A percentile compares a stretch with the other conserved stretches of the same genome.
Evolutionary conservation across 306 rosid genomes (phyloP).

Genomic region (Sechiopsis laciniata): DNA sequence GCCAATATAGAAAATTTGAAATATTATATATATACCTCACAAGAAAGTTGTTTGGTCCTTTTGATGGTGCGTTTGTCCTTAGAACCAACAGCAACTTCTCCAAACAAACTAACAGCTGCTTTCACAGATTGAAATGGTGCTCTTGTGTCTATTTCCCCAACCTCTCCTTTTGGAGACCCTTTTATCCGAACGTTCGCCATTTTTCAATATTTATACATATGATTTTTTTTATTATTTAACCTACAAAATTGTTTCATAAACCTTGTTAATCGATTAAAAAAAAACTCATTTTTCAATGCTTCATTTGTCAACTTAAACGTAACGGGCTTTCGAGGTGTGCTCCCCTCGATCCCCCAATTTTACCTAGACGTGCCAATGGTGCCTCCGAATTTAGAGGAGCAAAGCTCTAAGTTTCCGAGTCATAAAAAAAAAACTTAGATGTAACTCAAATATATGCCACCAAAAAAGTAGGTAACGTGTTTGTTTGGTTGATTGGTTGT

Average conservation of each 20-base stretch:
- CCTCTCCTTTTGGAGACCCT: conserved; percentile 63
- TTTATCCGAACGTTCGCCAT: conserved; percentile 38
- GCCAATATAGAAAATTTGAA: no score
- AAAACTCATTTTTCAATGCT: not conserved
- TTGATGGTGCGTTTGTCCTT: conserved; percentile 25
- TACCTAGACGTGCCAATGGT: no score
- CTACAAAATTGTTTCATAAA: conserved; percentile 15
- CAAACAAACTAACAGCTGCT: conserved; percentile 82
- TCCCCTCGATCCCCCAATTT: no score
- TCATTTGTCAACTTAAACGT: no score
- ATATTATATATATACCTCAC: conserved; percentile 7
- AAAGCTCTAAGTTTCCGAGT: no score
- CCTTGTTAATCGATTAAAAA: not conserved
- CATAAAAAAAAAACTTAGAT: no score
- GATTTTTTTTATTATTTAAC: not conserved
- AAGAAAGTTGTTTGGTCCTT: conserved; percentile 21
- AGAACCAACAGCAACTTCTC: conserved; percentile 59
- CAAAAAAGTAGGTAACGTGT: no score
- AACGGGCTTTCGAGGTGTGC: no score
- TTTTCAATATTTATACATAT: conserved; percentile 10
- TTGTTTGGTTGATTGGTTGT: no score
- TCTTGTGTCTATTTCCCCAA: conserved; percentile 87
- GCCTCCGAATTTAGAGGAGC: no score
- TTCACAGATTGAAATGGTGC: conserved; percentile 97
- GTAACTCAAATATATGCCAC: no score